phyloP scores from a whole-genome alignment of 2,329 filamentous ascomycete genomes.

The Raffaelea ambrosiae region DNA sequence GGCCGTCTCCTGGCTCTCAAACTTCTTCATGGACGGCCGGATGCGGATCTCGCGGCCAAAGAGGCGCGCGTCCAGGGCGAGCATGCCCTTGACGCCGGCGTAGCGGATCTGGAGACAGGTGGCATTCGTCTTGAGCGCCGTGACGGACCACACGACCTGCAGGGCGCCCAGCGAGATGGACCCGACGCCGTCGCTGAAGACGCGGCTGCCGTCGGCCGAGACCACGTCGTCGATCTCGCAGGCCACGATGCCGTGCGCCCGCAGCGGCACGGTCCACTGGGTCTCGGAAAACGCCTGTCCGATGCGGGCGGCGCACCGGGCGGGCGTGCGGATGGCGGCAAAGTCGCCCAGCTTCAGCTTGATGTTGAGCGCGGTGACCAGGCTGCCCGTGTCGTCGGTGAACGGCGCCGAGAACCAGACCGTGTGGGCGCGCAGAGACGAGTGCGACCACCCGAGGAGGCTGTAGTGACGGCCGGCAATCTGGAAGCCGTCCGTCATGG shows the following conservation, averaged over 20 bases:
- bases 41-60: slow-evolving; percentile 50
- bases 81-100: slow-evolving; percentile 69
- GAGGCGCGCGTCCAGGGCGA: slow-evolving; percentile 58
- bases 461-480: slow-evolving; percentile 55
- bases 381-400: slow-evolving; percentile 18
- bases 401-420: slow-evolving; percentile 54
- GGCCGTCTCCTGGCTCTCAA: slow-evolving; percentile 42
- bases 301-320: slow-evolving; percentile 50
- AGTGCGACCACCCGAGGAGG: slow-evolving; percentile 75
- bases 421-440: slow-evolving; percentile 62
- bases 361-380: slow-evolving; percentile 32
- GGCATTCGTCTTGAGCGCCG: slow-evolving; percentile 37
- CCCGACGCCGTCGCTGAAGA: slow-evolving; percentile 75
- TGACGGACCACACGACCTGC: slow-evolving; percentile 50
- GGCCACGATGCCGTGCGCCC: slow-evolving; percentile 24
- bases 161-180: slow-evolving; percentile 57
- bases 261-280: slow-evolving; percentile 48
- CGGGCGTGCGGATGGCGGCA: slow-evolving; percentile 38
- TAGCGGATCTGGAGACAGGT: slow-evolving; percentile 69
- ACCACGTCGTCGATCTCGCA: slow-evolving; percentile 41
- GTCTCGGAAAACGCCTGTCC: slow-evolving; percentile 70
- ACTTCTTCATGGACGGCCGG: slow-evolving; percentile 74
- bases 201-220: slow-evolving; percentile 37
- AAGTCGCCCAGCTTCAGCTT: slow-evolving; percentile 44
- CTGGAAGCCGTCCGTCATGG: slow-evolving; percentile 50